Evolutionary conservation across 2,329 filamentous ascomycete genomes (phyloP).

Genomic region (Chaetomiaceae sp.): DNA sequence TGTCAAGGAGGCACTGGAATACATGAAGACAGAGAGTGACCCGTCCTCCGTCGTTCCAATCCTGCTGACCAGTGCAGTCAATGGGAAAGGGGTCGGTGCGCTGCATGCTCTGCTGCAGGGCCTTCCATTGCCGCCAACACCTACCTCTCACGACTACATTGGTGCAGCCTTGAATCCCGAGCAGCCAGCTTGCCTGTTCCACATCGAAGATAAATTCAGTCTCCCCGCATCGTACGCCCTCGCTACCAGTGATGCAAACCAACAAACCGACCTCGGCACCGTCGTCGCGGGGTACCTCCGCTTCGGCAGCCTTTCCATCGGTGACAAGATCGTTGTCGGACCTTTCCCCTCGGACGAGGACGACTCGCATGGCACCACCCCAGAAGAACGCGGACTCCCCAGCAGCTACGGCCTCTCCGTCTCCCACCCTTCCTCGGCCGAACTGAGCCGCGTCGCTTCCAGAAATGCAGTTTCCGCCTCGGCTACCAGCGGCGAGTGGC

Average conservation of each 20-base stretch:
- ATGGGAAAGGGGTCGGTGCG: conserved; percentile 74
- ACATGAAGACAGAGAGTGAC: conserved; percentile 42
- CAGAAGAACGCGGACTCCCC: conserved; percentile 40
- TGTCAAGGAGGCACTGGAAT: conserved; percentile 51
- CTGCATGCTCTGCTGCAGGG: conserved; percentile 76
- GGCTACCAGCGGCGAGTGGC: conserved; percentile 65
- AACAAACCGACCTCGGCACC: conserved; percentile 51
- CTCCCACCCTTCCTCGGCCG: conserved; percentile 50
- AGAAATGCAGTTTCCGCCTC: conserved; percentile 51
- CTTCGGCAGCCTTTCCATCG: conserved; percentile 72
- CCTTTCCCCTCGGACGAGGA: conserved; percentile 64
- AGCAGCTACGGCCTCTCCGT: conserved; percentile 47
- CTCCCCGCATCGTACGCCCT: conserved; percentile 60
- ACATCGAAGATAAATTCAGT: conserved; percentile 86
- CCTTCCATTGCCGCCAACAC: conserved; percentile 63
- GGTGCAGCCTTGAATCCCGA: conserved; percentile 54
- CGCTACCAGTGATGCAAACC: conserved; percentile 38
- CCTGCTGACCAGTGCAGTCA: conserved; percentile 79
- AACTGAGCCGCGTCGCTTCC: conserved; percentile 49
- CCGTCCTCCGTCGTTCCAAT: conserved; percentile 67
- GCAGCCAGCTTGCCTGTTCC: conserved; percentile 66
- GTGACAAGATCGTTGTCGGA: conserved; percentile 73
- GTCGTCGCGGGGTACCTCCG: conserved; percentile 82
- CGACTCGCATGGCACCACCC: conserved; percentile 37
- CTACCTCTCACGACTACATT: conserved; percentile 52